Evolutionary conservation across 768 basidiomycete genomes (phyloP).

Genomic region (Leccinellum luteum): DNA sequence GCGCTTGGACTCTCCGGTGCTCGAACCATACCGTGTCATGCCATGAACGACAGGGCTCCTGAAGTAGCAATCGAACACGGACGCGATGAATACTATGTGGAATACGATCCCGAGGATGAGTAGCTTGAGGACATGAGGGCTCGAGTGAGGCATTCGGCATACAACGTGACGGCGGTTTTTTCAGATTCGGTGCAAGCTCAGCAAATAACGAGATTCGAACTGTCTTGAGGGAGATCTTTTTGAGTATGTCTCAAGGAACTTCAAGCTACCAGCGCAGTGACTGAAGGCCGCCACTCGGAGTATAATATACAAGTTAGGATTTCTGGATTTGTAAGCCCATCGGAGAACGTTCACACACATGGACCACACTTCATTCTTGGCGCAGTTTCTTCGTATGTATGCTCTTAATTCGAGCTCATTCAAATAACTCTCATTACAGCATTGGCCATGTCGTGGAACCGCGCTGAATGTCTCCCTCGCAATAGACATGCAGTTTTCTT

Average conservation of each 20-base stretch:
- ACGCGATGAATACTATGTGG: slow-evolving; percentile 68
- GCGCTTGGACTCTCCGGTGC: slow-evolving; percentile 56
- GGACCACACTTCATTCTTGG: neutral
- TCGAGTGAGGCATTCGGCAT: slow-evolving; percentile 17
- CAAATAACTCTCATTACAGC: neutral
- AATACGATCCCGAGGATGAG: slow-evolving; percentile 70
- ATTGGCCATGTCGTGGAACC: neutral
- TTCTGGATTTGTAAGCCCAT: neutral
- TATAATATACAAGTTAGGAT: neutral
- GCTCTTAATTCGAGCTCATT: neutral
- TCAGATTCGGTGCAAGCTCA: too few relatives aligned
- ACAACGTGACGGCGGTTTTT: neutral
- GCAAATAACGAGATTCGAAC: neutral
- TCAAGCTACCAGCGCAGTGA: neutral
- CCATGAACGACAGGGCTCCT: slow-evolving; percentile 79
- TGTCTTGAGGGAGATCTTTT: neutral
- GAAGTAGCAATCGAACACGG: slow-evolving; percentile 87
- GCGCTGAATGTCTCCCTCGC: too few relatives aligned
- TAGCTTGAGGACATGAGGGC: slow-evolving; percentile 34
- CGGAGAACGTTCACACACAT: neutral
- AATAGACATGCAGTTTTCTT: neutral
- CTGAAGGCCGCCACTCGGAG: too few relatives aligned
- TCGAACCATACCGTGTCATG: slow-evolving; percentile 56
- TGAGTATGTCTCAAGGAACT: neutral
- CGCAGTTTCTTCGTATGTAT: neutral